Base-by-base conservation (phyloP, 176 grass and related monocot species). In the Carex cristatella region DNA sequence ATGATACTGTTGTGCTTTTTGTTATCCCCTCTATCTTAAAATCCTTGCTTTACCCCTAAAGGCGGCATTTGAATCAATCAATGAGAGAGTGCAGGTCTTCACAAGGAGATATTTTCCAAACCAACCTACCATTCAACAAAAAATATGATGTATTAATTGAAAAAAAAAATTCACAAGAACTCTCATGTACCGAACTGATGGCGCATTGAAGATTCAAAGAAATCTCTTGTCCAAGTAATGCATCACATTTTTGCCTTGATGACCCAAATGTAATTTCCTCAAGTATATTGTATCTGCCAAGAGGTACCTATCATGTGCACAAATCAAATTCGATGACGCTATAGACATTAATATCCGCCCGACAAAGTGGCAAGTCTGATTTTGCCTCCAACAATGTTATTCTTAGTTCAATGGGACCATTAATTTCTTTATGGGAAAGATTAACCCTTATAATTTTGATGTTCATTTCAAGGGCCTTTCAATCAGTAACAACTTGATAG, bases 201-300 rank as follows among this genome's bases (percentile, higher is more conserved):
- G 89, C 85, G 76, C 90, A 86, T 68, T 93, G 82, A 67, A 95
- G 90, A 83, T 95, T 94, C 19, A 81, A 88, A 75, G 86, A 40
- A 5, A 91, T 86, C 58, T 88, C 81, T 49, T 86, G 79, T 81
- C 83, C 84, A n/a, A 91, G 87, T 86, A 32, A 57, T 75, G 63
- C 30, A 46, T 92, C 85, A 73, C 85, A 76, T 31, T 95, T 95
- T 88, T 93, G 85, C 53, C 83, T 88, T 32, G 93, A 91, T 88
- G 86, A 94, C 66, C 90, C 91, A 81, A 95, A 95, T 79, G 89
- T 94, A 86, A 95, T 74, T 89, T 98, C 91, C 61, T 90, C 91
- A 72, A 98, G 48, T 53, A 95, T 68, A 95, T 73, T 42, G 88
- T 93, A 91, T 95, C 88, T 10, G 88, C 81, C 79, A 95, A 90